Percentiles rank a stretch among this genome's conserved stretches.
phyloP scores from a whole-genome alignment of 495 filamentous ascomycete species.

The Aspergillus coremiiformis region DNA sequence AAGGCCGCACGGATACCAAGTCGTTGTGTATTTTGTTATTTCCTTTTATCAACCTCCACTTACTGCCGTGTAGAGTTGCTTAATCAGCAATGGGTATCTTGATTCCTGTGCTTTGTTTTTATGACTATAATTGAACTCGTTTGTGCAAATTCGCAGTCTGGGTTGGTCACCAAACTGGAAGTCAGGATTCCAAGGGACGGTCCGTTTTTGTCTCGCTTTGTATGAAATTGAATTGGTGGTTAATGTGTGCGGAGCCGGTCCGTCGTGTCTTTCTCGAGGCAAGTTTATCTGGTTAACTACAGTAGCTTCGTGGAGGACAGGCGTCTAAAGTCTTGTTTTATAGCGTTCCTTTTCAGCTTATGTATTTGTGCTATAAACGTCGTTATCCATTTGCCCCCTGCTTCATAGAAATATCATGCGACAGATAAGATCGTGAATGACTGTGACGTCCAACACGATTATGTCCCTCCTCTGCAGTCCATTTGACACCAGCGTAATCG shows the following conservation, averaged over 20 bases:
- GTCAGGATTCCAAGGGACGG: not conserved
- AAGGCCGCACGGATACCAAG: slow-evolving; percentile 15
- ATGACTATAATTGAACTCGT: slow-evolving; percentile 44
- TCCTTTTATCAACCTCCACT: slow-evolving; percentile 14
- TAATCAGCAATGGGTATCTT: slow-evolving; percentile 34
- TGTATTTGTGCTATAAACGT: not conserved
- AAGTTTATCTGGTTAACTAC: not conserved
- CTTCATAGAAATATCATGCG: not conserved
- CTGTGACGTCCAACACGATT: not conserved
- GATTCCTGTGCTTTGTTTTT: slow-evolving; percentile 33
- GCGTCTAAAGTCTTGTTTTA: not conserved
- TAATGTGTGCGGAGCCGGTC: not conserved
- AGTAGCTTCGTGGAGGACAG: not conserved
- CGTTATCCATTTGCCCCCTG: not conserved
- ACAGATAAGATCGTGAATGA: too few species aligned
- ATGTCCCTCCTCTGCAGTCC: too few species aligned
- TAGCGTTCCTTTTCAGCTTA: not conserved
- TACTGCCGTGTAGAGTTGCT: slow-evolving; percentile 28
- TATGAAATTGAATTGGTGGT: not conserved
- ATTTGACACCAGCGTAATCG: too few species aligned
- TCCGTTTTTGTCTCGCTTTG: not conserved
- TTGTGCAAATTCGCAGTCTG: slow-evolving; percentile 32
- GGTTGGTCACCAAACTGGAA: slow-evolving; percentile 13
- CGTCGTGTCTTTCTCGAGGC: not conserved
- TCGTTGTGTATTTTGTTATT: slow-evolving; percentile 23